phyloP scores from a whole-genome alignment of 768 basidiomycete species.

The Mycena floridula region DNA sequence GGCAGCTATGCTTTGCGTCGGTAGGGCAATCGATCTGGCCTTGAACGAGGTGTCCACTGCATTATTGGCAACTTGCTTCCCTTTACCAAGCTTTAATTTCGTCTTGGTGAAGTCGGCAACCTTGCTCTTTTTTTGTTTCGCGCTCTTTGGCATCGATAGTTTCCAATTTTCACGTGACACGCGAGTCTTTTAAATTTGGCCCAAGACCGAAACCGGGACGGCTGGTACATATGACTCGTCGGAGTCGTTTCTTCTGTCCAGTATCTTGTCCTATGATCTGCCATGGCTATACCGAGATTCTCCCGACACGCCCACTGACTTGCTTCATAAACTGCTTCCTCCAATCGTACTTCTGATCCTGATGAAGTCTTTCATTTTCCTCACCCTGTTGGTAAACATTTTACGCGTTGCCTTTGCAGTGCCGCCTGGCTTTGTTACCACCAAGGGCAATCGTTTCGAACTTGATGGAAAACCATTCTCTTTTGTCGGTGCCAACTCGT shows the following conservation, averaged over 20 bases:
- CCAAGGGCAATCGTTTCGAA: slow-evolving; percentile 30
- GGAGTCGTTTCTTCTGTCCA: not conserved
- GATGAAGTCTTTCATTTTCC: not conserved
- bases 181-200: too few relatives aligned
- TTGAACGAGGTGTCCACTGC: slow-evolving; percentile 96
- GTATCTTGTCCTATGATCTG: too few relatives aligned
- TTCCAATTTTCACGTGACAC: too few relatives aligned
- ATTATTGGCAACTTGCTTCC: slow-evolving; percentile 77
- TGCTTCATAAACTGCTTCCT: too few relatives aligned
- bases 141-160: slow-evolving; percentile 81
- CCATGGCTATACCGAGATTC: too few relatives aligned
- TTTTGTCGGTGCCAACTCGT: slow-evolving; percentile 52
- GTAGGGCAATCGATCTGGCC: slow-evolving; percentile 64
- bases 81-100: slow-evolving; percentile 94
- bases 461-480: slow-evolving; percentile 47
- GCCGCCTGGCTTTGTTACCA: slow-evolving; percentile 38
- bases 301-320: too few relatives aligned
- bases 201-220: too few relatives aligned
- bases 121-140: slow-evolving; percentile 84
- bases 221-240: not conserved
- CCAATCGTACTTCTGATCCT: not conserved
- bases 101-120: slow-evolving; percentile 90
- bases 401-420: slow-evolving; percentile 4
- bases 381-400: too few relatives aligned
- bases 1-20: slow-evolving; percentile 69